Evolutionary conservation across 371 early-diverging fungal species (phyloP), one percentile per base, ranked within the genome.

Genomic region (Lichtheimia ornata): DNA sequence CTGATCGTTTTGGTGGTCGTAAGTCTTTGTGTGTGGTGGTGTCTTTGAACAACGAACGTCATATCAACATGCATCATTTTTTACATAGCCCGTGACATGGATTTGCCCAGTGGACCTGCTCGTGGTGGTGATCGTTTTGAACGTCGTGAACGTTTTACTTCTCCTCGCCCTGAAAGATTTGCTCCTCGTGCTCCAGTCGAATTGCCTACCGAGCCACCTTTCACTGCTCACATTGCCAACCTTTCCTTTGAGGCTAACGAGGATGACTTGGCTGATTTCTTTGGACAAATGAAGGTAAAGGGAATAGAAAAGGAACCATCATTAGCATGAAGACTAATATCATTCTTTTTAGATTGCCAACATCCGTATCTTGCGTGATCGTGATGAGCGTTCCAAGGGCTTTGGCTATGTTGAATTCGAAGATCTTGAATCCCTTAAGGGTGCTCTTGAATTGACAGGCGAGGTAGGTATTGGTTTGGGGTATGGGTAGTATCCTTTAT

Each of bases 401-500:
- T 96, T 91, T 64, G 96, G 93, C 25, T 97, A 96, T 77, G 90
- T 94, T 57, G 96, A 96, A 81, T 97, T 97, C 66, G 89, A 86
- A 13, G 89, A 89, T 58, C 59, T 88, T 20, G 94, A 94, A 11
- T 89, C 90, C 17, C 82, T 97, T 60, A 88, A 86, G 76, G 74
- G 65, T 50, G 96, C 96, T 50, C 77, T 97, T 63, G 87, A 83
- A 20, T 67, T 83, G 58, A 73, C 79, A 60, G 93, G 93, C 17
- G 74, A 72, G 59, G 82, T 79, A 64, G 35, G 42, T 30, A 51
- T 17, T 14, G 20, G 24, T 20, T 18, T 9, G 13, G 0, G 15
- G 13, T 9, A 41, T 20, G 20, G 14, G 25, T 13, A 42, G 25
- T 13, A 42, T 3, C 2, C 27, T n/a, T 24, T 56, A 24, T 56